phyloP scores from a whole-genome alignment of 148 eudicot genomes.

The Spergularia marina region DNA sequence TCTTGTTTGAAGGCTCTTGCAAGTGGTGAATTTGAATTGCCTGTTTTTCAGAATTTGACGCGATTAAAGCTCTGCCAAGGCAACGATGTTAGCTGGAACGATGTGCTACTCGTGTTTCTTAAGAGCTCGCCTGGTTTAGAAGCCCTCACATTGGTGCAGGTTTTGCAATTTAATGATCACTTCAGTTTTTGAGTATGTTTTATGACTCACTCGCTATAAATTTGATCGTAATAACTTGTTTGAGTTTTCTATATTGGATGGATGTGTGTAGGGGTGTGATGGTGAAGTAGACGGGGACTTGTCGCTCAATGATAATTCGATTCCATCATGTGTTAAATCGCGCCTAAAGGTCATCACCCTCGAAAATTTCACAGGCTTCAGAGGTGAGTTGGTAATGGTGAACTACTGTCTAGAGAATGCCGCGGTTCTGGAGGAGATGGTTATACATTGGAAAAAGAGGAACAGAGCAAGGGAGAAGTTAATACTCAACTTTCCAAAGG shows the following conservation, averaged over 20 bases:
- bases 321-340: conserved; percentile 12
- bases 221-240: not conserved
- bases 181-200: not conserved
- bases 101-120: conserved; percentile 17
- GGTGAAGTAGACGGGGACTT: not conserved
- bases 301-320: not conserved
- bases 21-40: conserved; percentile 17
- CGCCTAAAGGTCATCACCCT: conserved; percentile 16
- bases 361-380: conserved; percentile 3
- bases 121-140: conserved; percentile 13
- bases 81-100: conserved; percentile 23
- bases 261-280: not conserved
- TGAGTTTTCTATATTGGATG: not conserved
- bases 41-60: conserved; percentile 21
- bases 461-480: not conserved
- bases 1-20: conserved; percentile 24
- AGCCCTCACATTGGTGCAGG: conserved; percentile 18
- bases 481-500: not conserved
- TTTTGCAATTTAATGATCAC: not conserved
- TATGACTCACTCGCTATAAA: not conserved
- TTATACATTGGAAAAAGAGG: conserved; percentile 3
- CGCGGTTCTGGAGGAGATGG: conserved; percentile 9
- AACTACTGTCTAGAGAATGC: conserved; percentile 13
- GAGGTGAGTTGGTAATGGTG: conserved; percentile 6
- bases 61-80: conserved; percentile 20